Evolutionary conservation across 73 alveolate genomes (phyloP).

Genomic region (Tetrahymena malaccensis): DNA sequence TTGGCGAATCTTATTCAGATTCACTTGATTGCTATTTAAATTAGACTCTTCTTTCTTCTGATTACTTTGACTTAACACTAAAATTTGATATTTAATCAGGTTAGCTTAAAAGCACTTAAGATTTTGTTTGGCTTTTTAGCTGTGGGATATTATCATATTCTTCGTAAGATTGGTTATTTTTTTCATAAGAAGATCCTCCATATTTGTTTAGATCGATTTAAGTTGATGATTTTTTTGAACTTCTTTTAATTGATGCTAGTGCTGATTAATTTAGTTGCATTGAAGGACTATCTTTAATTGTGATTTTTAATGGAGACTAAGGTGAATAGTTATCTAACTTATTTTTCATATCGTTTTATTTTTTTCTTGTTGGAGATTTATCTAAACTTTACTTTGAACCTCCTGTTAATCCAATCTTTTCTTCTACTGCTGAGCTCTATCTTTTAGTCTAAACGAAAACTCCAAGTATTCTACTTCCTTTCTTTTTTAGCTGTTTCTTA

Average conservation of each 20-base stretch:
- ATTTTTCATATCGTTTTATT: neutral
- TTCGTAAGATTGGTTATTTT: neutral
- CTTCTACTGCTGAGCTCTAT: neutral
- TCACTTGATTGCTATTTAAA: neutral
- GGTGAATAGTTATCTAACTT: too few relatives aligned
- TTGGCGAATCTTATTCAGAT: neutral
- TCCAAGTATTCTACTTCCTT: neutral
- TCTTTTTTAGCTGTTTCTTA: neutral
- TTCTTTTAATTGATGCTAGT: neutral
- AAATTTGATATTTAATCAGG: neutral
- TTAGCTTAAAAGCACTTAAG: neutral
- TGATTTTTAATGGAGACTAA: too few relatives aligned
- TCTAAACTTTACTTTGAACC: neutral
- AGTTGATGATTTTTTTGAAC: neutral
- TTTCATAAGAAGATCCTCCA: neutral
- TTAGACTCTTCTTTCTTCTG: neutral
- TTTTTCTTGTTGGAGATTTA: neutral
- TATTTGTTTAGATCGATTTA: neutral
- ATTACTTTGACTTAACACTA: neutral
- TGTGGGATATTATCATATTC: neutral
- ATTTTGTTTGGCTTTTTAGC: neutral
- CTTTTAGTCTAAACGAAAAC: neutral
- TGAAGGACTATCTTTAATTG: neutral
- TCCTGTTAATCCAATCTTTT: neutral
- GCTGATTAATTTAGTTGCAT: neutral